Evolutionary conservation across 2,329 filamentous ascomycete species (phyloP), one percentile per base, ranked within the genome.

Genomic region (Decorospora gaudefroyi): DNA sequence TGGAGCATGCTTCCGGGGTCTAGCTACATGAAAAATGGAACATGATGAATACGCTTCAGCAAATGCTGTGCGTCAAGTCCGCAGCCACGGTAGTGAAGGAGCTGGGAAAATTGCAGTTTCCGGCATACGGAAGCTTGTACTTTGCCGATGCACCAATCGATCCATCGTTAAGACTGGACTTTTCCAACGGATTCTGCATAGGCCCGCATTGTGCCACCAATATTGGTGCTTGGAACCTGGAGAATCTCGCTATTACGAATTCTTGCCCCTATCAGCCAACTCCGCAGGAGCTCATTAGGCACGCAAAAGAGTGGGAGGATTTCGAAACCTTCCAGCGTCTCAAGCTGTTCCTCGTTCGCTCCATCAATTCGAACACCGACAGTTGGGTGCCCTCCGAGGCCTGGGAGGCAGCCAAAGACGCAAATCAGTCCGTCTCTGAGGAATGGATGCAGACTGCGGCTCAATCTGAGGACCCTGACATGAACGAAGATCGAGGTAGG

Each of bases 321-420:
- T 69, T 71, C 55, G 60, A 61, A 46, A 62, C 62, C 18, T 61
- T 59, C 13, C 61, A 69, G 29, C 37, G 62, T 34, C 48, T 70
- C 31, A 63, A 50, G 44, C 28, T 42, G 42, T 57, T 55, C 42
- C 43, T 71, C 29, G 52, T 53, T 30, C 48, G 36, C 36, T 42
- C 68, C 18, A 64, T 71, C 26, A 57, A 68, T 50, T 52, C 56
- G 15, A 54, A 58, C 27, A 55, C 59, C 21, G 68, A 70, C 53
- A 65, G 69, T 39, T 72, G 67, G 68, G 62, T 68, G 22, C 67
- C 68, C 39, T 28, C 45, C 26, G 57, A 69, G 8, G 33, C 53
- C 13, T 72, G 62, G 64, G 55, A 70, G 57, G 54, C 46, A 45
- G 61, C 61, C 21, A 35, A 65, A 49, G 25, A 35, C 31, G 56